Conservation (phyloP, 2,329 filamentous ascomycete species). For the Pseudogymnoascus sp. region DNA sequence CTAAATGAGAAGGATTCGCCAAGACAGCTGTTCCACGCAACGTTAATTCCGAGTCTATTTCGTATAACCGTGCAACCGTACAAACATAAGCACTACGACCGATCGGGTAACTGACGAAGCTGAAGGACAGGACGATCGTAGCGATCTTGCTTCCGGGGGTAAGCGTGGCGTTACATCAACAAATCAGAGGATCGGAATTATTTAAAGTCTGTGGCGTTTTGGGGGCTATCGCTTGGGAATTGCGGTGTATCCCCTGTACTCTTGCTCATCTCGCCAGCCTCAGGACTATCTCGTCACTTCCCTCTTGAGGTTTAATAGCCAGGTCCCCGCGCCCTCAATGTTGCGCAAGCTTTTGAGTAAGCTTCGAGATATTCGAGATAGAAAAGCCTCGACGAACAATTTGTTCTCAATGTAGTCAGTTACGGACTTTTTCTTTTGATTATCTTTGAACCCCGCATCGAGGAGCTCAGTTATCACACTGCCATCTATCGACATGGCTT, state of each 20-base stretch:
- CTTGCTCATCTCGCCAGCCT: neutral
- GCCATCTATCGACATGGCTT: neutral
- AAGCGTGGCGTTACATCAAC: neutral
- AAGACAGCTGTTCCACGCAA: neutral
- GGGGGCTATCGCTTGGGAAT: neutral
- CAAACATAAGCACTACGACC: slow-evolving; percentile 1
- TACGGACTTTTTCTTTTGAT: neutral
- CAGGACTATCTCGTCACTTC: neutral
- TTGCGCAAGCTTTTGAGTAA: neutral
- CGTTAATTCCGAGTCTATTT: neutral
- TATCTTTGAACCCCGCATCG: neutral
- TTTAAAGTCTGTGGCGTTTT: neutral
- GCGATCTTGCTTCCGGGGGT: neutral
- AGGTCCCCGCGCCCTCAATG: neutral
- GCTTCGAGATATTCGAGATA: neutral
- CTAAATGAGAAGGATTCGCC: neutral
- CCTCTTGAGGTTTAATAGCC: slow-evolving; percentile 3
- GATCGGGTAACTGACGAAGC: slow-evolving; percentile 1
- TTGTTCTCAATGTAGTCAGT: neutral
- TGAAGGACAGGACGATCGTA: neutral
- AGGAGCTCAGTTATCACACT: neutral
- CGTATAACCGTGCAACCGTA: neutral
- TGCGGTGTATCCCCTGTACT: neutral
- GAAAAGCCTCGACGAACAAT: neutral
- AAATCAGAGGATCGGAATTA: neutral